Conservation (phyloP, 2,329 filamentous ascomycete genomes). For the Aspergillus jensenii region DNA sequence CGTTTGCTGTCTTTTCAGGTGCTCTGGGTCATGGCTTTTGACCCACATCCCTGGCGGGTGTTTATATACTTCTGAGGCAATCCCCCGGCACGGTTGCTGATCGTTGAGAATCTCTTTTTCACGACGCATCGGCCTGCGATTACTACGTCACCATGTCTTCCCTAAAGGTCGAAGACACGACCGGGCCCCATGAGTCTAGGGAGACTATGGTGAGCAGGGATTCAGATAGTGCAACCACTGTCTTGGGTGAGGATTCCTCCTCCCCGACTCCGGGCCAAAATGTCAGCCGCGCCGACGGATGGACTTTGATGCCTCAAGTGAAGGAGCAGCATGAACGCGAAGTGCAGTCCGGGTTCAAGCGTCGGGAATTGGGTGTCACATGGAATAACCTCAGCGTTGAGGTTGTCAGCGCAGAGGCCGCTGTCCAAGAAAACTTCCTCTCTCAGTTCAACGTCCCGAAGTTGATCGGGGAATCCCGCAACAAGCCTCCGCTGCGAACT, state of each 20-base stretch:
- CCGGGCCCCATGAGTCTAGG: slow-evolving; percentile 6
- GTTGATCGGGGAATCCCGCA: slow-evolving; percentile 53
- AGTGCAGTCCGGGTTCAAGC: slow-evolving; percentile 47
- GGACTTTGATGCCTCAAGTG: slow-evolving; percentile 52
- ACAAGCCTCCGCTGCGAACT: slow-evolving; percentile 60
- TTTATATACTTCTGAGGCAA: slow-evolving; percentile 15
- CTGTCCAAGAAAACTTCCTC: slow-evolving; percentile 64
- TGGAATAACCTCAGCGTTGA: slow-evolving; percentile 66
- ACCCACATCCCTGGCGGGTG: slow-evolving; percentile 4
- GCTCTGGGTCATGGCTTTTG: neutral
- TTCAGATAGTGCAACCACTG: slow-evolving; percentile 29
- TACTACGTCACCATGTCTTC: slow-evolving; percentile 2
- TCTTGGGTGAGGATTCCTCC: slow-evolving; percentile 25
- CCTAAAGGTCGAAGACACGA: slow-evolving; percentile 14
- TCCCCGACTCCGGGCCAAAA: slow-evolving; percentile 10
- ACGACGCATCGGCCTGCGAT: neutral
- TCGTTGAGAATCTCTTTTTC: neutral
- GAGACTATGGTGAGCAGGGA: slow-evolving; percentile 21
- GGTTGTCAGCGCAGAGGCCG: slow-evolving; percentile 60
- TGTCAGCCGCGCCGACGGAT: slow-evolving; percentile 39
- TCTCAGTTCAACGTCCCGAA: slow-evolving; percentile 59
- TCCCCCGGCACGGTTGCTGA: neutral
- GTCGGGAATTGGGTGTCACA: slow-evolving; percentile 60
- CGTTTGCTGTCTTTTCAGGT: neutral
- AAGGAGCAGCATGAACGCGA: slow-evolving; percentile 46